Conservation (phyloP, 257 asterid species). For the Petrea volubilis region DNA sequence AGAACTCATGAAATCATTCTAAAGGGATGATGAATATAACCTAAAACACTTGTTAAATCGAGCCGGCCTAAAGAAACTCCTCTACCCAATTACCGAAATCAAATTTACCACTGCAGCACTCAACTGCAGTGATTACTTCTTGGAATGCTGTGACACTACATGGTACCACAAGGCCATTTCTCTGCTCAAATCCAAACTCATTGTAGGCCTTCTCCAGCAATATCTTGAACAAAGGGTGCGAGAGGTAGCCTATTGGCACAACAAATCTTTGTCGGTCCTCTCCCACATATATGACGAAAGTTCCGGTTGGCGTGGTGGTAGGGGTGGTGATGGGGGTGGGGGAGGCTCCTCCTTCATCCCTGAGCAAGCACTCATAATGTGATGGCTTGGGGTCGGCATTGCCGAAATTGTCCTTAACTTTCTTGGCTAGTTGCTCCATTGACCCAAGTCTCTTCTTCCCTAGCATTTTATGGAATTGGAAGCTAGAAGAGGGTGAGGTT, state of each 20-base stretch:
- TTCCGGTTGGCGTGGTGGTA: conserved; percentile 54
- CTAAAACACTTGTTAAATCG: not conserved
- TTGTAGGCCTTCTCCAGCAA: conserved; percentile 73
- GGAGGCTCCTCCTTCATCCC: conserved; percentile 26
- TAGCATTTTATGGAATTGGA: conserved; percentile 35
- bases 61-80: conserved; percentile 48
- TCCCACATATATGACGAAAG: conserved; percentile 70
- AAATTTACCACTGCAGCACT: conserved; percentile 62
- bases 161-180: conserved; percentile 64
- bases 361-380: conserved; percentile 42
- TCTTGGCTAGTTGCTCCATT: conserved; percentile 66
- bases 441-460: conserved; percentile 74
- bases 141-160: conserved; percentile 68
- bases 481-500: not conserved
- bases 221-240: conserved; percentile 85
- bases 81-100: conserved; percentile 64
- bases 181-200: conserved; percentile 67
- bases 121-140: conserved; percentile 63
- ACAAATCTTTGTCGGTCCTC: conserved; percentile 64
- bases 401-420: conserved; percentile 34
- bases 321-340: no score
- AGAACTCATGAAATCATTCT: not conserved
- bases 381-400: conserved; percentile 16
- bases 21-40: not conserved
- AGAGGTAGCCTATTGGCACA: conserved; percentile 68